Conservation (phyloP, 2,329 filamentous ascomycete species). For the Paecilomyces dactylethromorphus region DNA sequence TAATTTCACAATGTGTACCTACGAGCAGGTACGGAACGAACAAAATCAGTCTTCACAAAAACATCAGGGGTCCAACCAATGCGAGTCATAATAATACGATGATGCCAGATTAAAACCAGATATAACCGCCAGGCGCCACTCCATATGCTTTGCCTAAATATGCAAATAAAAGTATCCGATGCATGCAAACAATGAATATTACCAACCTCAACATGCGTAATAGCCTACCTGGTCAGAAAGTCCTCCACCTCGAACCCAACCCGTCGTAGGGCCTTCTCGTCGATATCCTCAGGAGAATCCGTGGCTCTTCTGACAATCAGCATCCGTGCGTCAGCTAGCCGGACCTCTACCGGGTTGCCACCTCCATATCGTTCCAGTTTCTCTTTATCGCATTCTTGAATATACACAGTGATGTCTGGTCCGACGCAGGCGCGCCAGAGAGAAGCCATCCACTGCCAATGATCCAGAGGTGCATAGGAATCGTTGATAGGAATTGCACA, state of each 20-base stretch:
- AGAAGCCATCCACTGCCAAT: constrained; percentile 97
- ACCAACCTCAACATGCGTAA: background rate
- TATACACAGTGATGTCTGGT: constrained; percentile 55
- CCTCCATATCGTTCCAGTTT: constrained; percentile 36
- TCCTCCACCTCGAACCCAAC: constrained; percentile 85
- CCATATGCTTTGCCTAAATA: background rate
- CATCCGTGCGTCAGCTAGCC: constrained; percentile 40
- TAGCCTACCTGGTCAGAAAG: constrained; percentile 53
- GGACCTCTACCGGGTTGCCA: constrained; percentile 49
- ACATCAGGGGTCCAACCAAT: background rate
- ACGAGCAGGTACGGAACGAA: background rate
- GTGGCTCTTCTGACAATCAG: constrained; percentile 47
- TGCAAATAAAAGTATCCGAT: constrained; percentile 1
- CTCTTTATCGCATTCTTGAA: constrained; percentile 34
- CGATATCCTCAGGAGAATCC: constrained; percentile 38
- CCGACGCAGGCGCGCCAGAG: constrained; percentile 83
- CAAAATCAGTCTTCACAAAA: background rate
- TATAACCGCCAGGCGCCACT: background rate
- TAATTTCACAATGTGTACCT: background rate
- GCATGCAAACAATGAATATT: constrained; percentile 1
- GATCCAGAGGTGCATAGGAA: constrained; percentile 72
- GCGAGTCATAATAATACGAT: background rate
- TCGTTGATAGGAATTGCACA: constrained; percentile 68
- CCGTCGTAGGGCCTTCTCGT: constrained; percentile 65
- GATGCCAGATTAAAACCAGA: background rate